A percentile compares a stretch with the other conserved stretches of the same genome.
These are phyloP conservation scores for Didymella arachidicola DNA, from an alignment of 2,329 filamentous ascomycete genomes.

Conservation along the genomic window DNA sequence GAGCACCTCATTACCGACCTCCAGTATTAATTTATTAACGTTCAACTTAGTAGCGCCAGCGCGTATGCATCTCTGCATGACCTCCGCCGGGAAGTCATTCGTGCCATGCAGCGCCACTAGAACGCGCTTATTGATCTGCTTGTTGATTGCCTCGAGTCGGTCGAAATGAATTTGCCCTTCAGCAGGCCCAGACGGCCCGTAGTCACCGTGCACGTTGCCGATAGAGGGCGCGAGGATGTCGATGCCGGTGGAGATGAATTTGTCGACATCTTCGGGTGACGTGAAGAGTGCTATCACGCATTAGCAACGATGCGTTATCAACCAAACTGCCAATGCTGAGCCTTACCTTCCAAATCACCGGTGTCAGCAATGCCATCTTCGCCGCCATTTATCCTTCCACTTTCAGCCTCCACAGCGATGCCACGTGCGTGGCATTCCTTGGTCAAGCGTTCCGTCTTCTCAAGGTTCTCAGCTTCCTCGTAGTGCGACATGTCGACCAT, in stretches of 20 bases:
- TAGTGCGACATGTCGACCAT: slow-evolving; percentile 81
- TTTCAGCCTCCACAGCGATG: slow-evolving; percentile 74
- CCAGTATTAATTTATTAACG: slow-evolving; percentile 63
- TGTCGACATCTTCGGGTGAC: slow-evolving; percentile 70
- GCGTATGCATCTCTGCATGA: slow-evolving; percentile 61
- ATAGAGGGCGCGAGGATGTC: slow-evolving; percentile 77
- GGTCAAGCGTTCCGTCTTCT: slow-evolving; percentile 67
- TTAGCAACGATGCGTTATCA: too few species aligned
- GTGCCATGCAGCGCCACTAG: slow-evolving; percentile 65
- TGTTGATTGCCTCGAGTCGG: slow-evolving; percentile 40
- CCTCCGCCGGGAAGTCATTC: slow-evolving; percentile 61
- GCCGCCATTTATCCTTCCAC: slow-evolving; percentile 73
- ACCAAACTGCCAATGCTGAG: not conserved
- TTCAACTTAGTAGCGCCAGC: slow-evolving; percentile 65
- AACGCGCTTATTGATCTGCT: slow-evolving; percentile 52
- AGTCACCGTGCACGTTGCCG: slow-evolving; percentile 78
- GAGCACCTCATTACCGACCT: slow-evolving; percentile 56
- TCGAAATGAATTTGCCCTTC: slow-evolving; percentile 45
- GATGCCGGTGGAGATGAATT: slow-evolving; percentile 74
- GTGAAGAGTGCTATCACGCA: slow-evolving; percentile 60
- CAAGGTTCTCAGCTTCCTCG: slow-evolving; percentile 74
- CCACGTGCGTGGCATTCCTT: slow-evolving; percentile 68
- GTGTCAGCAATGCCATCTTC: slow-evolving; percentile 78
- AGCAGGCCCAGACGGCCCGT: slow-evolving; percentile 65
- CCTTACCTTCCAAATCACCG: slow-evolving; percentile 63